Conservation (phyloP, 495 filamentous ascomycete species). For the Xylaria intraflava region DNA sequence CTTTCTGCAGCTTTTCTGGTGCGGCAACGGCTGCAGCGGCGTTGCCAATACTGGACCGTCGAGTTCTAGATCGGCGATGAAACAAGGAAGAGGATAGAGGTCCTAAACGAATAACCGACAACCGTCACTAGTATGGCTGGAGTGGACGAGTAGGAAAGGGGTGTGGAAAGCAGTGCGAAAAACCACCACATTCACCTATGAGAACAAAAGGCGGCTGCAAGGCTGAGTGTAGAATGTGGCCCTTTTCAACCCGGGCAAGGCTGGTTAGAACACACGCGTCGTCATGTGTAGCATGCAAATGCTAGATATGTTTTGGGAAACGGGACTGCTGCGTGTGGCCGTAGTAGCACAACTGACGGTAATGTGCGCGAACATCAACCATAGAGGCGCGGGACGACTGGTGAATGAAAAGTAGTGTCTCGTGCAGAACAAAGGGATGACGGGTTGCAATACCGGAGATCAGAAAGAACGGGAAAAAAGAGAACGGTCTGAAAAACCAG, state of each 20-base stretch:
- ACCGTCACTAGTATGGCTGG: conserved; percentile 4
- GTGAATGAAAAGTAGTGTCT: background rate
- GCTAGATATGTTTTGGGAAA: background rate
- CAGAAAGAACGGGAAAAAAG: background rate
- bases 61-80: background rate
- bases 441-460: background rate
- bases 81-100: conserved; percentile 1
- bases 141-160: conserved; percentile 2
- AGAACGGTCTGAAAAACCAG: background rate
- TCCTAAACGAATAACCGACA: conserved; percentile 3
- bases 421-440: conserved; percentile 1
- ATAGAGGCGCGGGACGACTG: background rate
- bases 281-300: conserved; percentile 7
- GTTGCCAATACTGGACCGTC: background rate
- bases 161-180: background rate
- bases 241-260: conserved; percentile 9
- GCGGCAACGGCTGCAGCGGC: background rate
- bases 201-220: conserved; percentile 5
- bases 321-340: background rate
- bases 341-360: background rate
- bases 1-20: background rate
- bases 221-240: background rate
- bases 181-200: conserved; percentile 1
- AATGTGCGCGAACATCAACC: background rate
- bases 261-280: conserved; percentile 9